phyloP scores from a whole-genome alignment of 768 basidiomycete species.

The Boletus rubescentipes region DNA sequence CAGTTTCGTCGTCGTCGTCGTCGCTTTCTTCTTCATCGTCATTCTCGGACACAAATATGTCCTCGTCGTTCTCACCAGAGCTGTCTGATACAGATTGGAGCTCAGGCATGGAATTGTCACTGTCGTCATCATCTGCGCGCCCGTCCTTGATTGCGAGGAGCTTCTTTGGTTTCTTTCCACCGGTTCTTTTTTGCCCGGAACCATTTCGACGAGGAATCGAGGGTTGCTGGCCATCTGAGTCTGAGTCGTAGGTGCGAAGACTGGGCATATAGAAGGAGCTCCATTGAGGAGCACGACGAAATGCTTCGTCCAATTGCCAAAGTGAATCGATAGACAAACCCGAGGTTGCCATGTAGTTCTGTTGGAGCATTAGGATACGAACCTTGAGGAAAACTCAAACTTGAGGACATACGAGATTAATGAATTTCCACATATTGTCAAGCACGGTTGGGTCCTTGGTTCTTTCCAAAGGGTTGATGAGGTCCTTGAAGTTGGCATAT shows the following conservation, averaged over 20 bases:
- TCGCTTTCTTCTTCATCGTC: conserved; percentile 37
- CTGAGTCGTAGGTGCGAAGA: conserved; percentile 19
- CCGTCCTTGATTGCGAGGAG: conserved; percentile 53
- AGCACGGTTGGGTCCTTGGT: conserved; percentile 50
- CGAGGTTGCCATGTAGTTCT: conserved; percentile 60
- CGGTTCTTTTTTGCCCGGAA: conserved; percentile 15
- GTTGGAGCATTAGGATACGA: conserved; percentile 8
- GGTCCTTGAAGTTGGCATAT: conserved; percentile 51
- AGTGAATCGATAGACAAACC: conserved; percentile 59
- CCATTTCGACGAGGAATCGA: conserved; percentile 9
- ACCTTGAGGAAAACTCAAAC: neutral
- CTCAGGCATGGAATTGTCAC: conserved; percentile 60
- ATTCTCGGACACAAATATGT: conserved; percentile 30
- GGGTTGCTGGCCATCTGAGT: conserved; percentile 27
- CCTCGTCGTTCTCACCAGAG: conserved; percentile 43
- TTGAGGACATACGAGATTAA: conserved; percentile 52
- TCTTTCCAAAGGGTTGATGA: conserved; percentile 58
- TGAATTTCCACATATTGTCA: conserved; percentile 61
- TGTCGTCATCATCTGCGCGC: conserved; percentile 37
- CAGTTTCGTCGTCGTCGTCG: conserved; percentile 40
- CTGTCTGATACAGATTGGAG: conserved; percentile 67
- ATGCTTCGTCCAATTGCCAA: conserved; percentile 59
- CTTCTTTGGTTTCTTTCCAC: conserved; percentile 34
- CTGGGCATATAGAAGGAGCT: conserved; percentile 38
- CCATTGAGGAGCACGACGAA: conserved; percentile 61